Conservation (phyloP, 306 rosid species). For the Cucurbita pepo region DNA sequence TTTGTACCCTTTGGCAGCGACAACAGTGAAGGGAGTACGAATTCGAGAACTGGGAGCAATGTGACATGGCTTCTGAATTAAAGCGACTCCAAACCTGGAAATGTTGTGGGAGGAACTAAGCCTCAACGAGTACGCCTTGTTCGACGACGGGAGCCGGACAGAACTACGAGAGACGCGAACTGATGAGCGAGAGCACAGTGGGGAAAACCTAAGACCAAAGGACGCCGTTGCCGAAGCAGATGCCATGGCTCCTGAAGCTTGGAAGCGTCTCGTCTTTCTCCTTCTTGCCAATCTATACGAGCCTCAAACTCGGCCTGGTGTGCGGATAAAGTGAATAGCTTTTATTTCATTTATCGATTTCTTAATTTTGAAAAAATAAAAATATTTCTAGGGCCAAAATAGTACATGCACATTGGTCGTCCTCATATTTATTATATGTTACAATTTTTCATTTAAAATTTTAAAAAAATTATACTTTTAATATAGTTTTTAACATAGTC, state of each 20-base stretch:
- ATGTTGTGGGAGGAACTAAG: constrained; percentile 36
- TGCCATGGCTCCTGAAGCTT: constrained; percentile 27
- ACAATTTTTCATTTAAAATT: too few relatives aligned
- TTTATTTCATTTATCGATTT: neutral
- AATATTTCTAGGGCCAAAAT: too few relatives aligned
- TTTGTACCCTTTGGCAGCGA: constrained; percentile 77
- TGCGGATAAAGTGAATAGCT: neutral
- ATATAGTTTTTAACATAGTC: too few relatives aligned
- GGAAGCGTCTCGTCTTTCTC: neutral
- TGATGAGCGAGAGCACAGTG: constrained; percentile 10
- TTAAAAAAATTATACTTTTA: too few relatives aligned
- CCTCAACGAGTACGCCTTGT: constrained; percentile 20
- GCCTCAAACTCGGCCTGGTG: neutral
- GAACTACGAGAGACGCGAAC: constrained; percentile 20
- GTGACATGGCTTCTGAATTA: constrained; percentile 20
- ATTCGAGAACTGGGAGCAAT: constrained; percentile 10
- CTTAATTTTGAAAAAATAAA: neutral
- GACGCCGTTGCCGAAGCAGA: constrained; percentile 27
- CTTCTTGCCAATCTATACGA: constrained; percentile 2
- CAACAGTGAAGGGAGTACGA: constrained; percentile 44
- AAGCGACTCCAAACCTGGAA: constrained; percentile 29
- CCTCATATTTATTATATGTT: too few relatives aligned
- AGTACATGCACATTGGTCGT: too few relatives aligned
- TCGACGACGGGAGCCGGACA: constrained; percentile 18
- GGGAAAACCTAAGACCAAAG: constrained; percentile 15